Base-by-base conservation (phyloP, 2,329 filamentous ascomycete species). In the Botrytis aclada region DNA sequence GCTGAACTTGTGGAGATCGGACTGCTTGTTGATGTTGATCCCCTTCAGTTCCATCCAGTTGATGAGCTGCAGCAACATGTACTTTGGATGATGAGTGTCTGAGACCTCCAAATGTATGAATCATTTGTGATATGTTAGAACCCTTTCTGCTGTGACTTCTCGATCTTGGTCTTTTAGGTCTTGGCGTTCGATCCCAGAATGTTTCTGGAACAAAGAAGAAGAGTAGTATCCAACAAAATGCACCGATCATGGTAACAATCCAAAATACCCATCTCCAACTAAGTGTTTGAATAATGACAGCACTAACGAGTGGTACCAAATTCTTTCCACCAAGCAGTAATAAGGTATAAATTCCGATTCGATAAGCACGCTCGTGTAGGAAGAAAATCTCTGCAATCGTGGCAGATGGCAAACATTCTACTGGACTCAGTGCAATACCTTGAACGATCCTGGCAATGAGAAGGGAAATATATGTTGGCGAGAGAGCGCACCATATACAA, bases 351-450 rank as follows among this genome's bases (percentile, higher is more conserved):
- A 98, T 94, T 16, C 96, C 96, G 62, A 98, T 89, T 7, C 95
- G 91, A 80, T 95, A 98, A 0, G 95, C 95, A 74, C 95, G 88
- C 83, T 98, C 95, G 79, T 98, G 95, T 32, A 98, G 85, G 80
- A 97, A 98, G 84, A 95, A 98, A 74, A 98, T 98, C 82, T 98
- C 95, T 5, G 95, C 94, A 78, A 98, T 95, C 0, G 94, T 97
- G 25, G 95, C 95, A 7, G 94, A 97, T 0, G 95, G 95, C 43
- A 98, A 86, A 79, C 94, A 97, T 81, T 98, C 95, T 14, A 97
- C 93, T 0, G 94, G 94, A 76, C 93, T 96, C 66, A 98, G 91
- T 0, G 94, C 92, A 16, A 98, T 85, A 5, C 95, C 96, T 81
- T 97, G 93, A 74, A 98, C 92, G 65, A 98, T 90, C 71, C 95